Conservation (phyloP, 2,329 filamentous ascomycete genomes). For the Fusarium miscanthi region DNA sequence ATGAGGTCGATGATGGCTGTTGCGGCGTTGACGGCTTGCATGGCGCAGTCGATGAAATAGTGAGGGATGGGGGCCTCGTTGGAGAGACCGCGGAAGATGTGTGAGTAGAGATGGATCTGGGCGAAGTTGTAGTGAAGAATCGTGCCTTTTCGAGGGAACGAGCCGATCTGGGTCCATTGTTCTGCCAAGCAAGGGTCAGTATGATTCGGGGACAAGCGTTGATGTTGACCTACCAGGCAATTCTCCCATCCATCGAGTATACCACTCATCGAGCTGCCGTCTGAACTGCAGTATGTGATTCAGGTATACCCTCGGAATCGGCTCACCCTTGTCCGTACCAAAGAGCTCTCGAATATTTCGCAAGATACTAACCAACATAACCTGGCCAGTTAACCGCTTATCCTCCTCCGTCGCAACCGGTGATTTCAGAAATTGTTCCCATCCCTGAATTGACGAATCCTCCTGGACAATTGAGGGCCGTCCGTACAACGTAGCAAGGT, state of each 20-base stretch:
- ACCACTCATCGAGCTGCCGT: slow-evolving; percentile 54
- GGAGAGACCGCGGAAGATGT: slow-evolving; percentile 55
- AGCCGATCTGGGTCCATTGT: slow-evolving; percentile 54
- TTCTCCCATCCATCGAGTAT: slow-evolving; percentile 50
- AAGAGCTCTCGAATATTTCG: slow-evolving; percentile 67
- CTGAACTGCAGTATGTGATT: slow-evolving; percentile 56
- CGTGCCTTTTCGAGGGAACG: slow-evolving; percentile 55
- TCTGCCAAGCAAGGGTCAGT: slow-evolving; percentile 39
- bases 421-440: slow-evolving; percentile 65
- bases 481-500: slow-evolving; percentile 70
- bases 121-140: slow-evolving; percentile 56
- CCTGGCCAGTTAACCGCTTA: slow-evolving; percentile 68
- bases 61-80: slow-evolving; percentile 48
- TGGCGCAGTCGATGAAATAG: slow-evolving; percentile 50
- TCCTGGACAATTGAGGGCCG: slow-evolving; percentile 69
- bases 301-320: slow-evolving; percentile 63
- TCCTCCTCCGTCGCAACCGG: slow-evolving; percentile 65
- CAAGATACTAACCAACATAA: slow-evolving; percentile 68
- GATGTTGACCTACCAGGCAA: slow-evolving; percentile 44
- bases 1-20: slow-evolving; percentile 58
- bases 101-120: slow-evolving; percentile 56
- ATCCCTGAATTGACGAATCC: slow-evolving; percentile 66
- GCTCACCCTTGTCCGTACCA: slow-evolving; percentile 65
- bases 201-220: accelerated
- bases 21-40: slow-evolving; percentile 52